phyloP scores from a whole-genome alignment of 139 green algal genomes.

The Coelastrella sp. region DNA sequence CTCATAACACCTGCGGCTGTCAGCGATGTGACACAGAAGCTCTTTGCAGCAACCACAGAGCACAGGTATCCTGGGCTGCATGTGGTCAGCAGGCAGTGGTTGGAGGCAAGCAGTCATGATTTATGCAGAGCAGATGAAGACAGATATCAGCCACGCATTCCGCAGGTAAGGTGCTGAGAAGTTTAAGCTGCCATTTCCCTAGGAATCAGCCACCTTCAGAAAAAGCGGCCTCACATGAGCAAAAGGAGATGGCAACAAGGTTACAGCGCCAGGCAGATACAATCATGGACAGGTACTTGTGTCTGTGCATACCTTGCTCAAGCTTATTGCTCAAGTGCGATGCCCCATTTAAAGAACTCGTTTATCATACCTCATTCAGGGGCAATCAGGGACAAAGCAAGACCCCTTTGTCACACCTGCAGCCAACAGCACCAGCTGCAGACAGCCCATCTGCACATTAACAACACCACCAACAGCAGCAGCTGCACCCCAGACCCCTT shows the following conservation, averaged over 20 bases:
- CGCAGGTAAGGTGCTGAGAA: background rate
- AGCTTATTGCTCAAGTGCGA: no score
- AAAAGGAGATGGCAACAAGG: no score
- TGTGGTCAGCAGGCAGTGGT: conserved; percentile 15
- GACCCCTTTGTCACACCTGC: background rate
- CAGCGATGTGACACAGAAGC: conserved; percentile 11
- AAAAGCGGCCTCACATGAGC: no score
- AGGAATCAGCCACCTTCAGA: no score
- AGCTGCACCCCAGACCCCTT: conserved; percentile 14
- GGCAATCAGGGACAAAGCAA: background rate
- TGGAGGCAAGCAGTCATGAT: background rate
- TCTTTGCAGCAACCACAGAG: conserved; percentile 12
- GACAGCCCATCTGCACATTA: background rate
- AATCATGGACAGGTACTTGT: no score
- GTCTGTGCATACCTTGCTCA: no score
- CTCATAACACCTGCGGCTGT: conserved; percentile 6
- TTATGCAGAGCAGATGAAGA: conserved; percentile 14
- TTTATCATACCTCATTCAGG: no score
- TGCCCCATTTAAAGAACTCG: no score
- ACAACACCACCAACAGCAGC: background rate
- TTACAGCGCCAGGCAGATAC: no score
- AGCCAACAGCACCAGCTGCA: background rate
- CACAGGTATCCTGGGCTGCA: background rate
- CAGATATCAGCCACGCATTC: background rate
- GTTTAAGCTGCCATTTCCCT: no score